These are phyloP conservation scores for Periconia sp. DNA, from an alignment of 2,329 filamentous ascomycete species.

Conservation along the genomic window DNA sequence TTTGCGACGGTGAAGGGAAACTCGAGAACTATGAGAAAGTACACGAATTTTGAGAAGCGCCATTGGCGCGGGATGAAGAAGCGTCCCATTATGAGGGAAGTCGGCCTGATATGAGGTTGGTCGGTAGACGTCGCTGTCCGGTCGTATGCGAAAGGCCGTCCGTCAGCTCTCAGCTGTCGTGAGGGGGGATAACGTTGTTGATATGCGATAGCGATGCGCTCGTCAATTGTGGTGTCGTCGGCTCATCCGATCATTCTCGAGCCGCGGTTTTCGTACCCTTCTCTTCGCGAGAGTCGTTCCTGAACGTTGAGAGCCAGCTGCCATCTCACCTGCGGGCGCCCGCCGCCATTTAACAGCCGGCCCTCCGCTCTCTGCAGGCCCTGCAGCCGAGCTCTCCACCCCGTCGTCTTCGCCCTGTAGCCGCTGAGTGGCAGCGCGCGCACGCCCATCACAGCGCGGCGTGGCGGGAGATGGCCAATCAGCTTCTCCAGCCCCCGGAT, in stretches of 20 bases:
- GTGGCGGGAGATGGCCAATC: conserved; percentile 31
- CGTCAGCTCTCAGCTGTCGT: not conserved
- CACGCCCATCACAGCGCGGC: conserved; percentile 36
- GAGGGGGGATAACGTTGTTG: not conserved
- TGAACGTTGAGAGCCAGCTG: too few relatives aligned
- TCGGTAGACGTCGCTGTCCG: too few relatives aligned
- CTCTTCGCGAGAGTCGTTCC: too few relatives aligned
- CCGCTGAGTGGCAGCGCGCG: conserved; percentile 39
- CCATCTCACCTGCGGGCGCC: not conserved
- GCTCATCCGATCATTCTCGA: too few relatives aligned
- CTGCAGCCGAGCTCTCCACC: conserved; percentile 6
- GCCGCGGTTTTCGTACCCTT: too few relatives aligned
- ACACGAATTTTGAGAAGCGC: conserved; percentile 58
- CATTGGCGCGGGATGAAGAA: conserved; percentile 63
- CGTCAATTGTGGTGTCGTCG: too few relatives aligned
- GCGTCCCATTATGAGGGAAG: conserved; percentile 24
- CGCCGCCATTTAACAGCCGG: not conserved
- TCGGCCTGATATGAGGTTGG: too few relatives aligned
- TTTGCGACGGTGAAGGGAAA: conserved; percentile 68
- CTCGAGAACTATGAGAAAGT: conserved; percentile 68
- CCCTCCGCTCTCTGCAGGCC: not conserved
- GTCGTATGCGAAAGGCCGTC: too few relatives aligned
- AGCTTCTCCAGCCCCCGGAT: conserved; percentile 2
- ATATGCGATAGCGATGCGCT: too few relatives aligned
- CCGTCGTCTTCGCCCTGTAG: conserved; percentile 21